These are phyloP conservation scores for Vitis rupestris DNA, from an alignment of 164 flowering plant genomes.

Conservation along the genomic window DNA sequence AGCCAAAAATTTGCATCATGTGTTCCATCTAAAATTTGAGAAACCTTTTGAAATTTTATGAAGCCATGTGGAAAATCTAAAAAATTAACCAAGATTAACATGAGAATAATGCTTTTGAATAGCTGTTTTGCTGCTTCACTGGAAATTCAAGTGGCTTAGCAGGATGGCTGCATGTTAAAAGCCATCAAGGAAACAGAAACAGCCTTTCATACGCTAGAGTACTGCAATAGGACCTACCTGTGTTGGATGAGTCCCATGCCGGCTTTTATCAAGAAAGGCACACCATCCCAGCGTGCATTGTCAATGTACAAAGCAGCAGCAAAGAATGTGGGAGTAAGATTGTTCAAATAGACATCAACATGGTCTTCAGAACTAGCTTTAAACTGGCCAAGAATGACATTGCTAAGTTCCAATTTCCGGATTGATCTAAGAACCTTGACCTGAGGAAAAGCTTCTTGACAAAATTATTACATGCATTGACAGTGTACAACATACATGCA, in stretches of 20 bases:
- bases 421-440: constrained; percentile 62
- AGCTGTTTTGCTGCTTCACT: too few species aligned
- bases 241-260: constrained; percentile 65
- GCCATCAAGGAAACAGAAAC: too few species aligned
- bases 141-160: too few species aligned
- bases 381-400: constrained; percentile 56
- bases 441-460: constrained; percentile 29
- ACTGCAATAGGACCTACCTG: constrained; percentile 29
- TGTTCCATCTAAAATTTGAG: too few species aligned
- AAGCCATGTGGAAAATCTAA: too few species aligned
- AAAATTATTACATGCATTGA: neutral
- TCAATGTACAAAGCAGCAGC: constrained; percentile 62
- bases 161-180: too few species aligned
- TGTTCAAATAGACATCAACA: constrained; percentile 33
- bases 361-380: constrained; percentile 43
- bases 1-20: too few species aligned
- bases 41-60: too few species aligned
- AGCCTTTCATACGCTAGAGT: too few species aligned
- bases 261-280: constrained; percentile 59
- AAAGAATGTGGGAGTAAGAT: constrained; percentile 56
- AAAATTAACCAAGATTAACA: too few species aligned
- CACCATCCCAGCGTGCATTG: constrained; percentile 80
- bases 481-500: neutral
- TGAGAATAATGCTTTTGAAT: too few species aligned
- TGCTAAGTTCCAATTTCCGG: constrained; percentile 42